Percentiles rank a stretch among this genome's conserved stretches.
Evolutionary conservation across 2,329 filamentous ascomycete genomes (phyloP).

Genomic region (Tolypocladium cylindrosporum): DNA sequence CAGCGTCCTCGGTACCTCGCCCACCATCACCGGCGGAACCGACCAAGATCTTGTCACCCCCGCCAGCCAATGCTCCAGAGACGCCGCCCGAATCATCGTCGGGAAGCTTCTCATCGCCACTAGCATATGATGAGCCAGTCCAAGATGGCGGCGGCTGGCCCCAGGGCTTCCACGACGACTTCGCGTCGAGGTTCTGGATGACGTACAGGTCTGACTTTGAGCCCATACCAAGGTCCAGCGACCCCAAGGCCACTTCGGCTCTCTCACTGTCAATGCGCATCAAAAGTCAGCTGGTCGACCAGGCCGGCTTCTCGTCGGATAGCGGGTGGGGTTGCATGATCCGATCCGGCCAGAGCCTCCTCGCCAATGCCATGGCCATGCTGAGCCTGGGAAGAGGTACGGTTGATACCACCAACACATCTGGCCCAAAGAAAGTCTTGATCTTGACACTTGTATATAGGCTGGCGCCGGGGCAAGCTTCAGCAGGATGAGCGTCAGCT

Average conservation of each 20-base stretch:
- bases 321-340: conserved; percentile 99
- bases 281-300: conserved; percentile 68
- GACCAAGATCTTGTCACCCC: conserved; percentile 8
- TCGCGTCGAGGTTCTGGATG: conserved; percentile 91
- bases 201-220: conserved; percentile 87
- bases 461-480: conserved; percentile 61
- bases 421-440: background rate
- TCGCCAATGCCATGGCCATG: conserved; percentile 74
- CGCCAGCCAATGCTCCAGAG: conserved; percentile 23
- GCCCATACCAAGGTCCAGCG: conserved; percentile 67
- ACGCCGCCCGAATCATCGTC: conserved; percentile 38
- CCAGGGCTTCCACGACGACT: conserved; percentile 74
- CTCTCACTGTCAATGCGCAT: conserved; percentile 80
- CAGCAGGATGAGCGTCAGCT: conserved; percentile 57
- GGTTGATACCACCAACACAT: conserved; percentile 5
- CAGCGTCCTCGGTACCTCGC: conserved; percentile 5
- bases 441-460: conserved; percentile 23
- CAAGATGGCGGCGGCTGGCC: conserved; percentile 66
- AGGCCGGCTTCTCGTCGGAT: conserved; percentile 79
- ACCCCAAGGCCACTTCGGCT: conserved; percentile 57
- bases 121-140: conserved; percentile 34
- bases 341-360: conserved; percentile 81
- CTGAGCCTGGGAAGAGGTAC: conserved; percentile 70
- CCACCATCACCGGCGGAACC: conserved; percentile 5
- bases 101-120: conserved; percentile 41